Evolutionary conservation across 495 filamentous ascomycete species (phyloP), one percentile per base, ranked within the genome.

Genomic region (Clohesyomyces aquaticus): DNA sequence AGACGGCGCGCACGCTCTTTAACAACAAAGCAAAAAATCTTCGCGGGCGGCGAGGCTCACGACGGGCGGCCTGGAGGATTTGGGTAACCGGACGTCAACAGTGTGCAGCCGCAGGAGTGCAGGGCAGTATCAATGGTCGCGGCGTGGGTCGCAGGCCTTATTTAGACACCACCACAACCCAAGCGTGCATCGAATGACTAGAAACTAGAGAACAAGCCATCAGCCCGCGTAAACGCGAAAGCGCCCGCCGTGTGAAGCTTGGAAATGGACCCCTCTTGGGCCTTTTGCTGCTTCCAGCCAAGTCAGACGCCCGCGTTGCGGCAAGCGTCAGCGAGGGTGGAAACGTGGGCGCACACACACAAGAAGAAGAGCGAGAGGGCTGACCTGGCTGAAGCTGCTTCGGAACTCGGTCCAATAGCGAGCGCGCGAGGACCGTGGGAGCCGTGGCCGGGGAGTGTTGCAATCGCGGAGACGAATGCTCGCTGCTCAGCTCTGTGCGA

Each of bases 301-400:
- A 55, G 59, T 38, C 59, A 35, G 52, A 27, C 23, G 1, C 35
- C 50, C 47, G 56, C 56, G 8, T 50, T 27, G 16, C 43, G 63
- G 16, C 63, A 61, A 61, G 63, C 28, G 54, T 14, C 25, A 18
- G 4, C 19, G 25, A 28, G n/a, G 9, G 6, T n/a, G n/a, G 21
- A 47, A 18, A 53, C 50, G 51, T 48, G 60, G 28, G 50, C 49
- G 22, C 38, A 18, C 45, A 11, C 42, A 52, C 38, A 19, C 50
- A n/a, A 35, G n/a, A 46, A 8, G 3, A 55, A 9, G 35, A 51
- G 47, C 42, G 53, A 42, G 53, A 28, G 61, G 19, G 61, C 61
- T 65, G 42, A 65, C 61, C 52, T 65, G 21, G 50, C 50, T 63
- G 60, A 25, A 25, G 28, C 26, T 14, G 12, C 41, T 18, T 28